A percentile compares a stretch with the other conserved stretches of the same genome.
phyloP scores from a whole-genome alignment of 495 filamentous ascomycete genomes.

The Lophiotrema nucula region DNA sequence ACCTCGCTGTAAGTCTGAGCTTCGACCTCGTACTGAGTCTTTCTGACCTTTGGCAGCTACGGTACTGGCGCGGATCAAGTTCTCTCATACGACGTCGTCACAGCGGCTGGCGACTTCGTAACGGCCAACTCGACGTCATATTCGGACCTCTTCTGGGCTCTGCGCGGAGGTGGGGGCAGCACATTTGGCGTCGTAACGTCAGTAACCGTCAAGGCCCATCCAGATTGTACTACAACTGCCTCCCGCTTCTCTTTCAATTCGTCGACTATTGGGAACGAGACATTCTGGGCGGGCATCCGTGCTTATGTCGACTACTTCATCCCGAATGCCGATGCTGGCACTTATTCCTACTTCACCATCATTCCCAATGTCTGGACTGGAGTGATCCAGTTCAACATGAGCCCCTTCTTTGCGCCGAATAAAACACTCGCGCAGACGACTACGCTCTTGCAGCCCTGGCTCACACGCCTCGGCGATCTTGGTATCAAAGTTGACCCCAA shows the following conservation, averaged over 20 bases:
- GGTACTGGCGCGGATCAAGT: slow-evolving; percentile 31
- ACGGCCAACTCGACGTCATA: slow-evolving; percentile 22
- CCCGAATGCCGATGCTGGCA: slow-evolving; percentile 25
- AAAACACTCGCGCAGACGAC: slow-evolving; percentile 19
- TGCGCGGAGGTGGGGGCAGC: slow-evolving; percentile 26
- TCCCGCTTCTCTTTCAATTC: slow-evolving; percentile 25
- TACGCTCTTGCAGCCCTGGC: slow-evolving; percentile 22
- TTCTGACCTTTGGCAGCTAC: slow-evolving; percentile 1
- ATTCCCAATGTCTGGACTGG: slow-evolving; percentile 19
- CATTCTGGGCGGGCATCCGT: slow-evolving; percentile 29
- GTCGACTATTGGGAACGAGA: slow-evolving; percentile 21
- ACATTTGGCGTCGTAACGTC: slow-evolving; percentile 28
- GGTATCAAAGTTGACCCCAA: slow-evolving; percentile 24
- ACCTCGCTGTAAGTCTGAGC: slow-evolving; percentile 20
- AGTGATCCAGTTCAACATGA: slow-evolving; percentile 28
- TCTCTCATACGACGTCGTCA: slow-evolving; percentile 23
- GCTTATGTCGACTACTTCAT: slow-evolving; percentile 28
- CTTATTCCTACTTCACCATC: slow-evolving; percentile 23
- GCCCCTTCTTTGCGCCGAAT: slow-evolving; percentile 26
- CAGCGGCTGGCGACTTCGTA: slow-evolving; percentile 21
- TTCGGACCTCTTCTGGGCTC: slow-evolving; percentile 29
- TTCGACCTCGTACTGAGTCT: neutral
- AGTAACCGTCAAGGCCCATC: slow-evolving; percentile 30
- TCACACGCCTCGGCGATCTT: slow-evolving; percentile 17
- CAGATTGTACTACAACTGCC: slow-evolving; percentile 18